These are phyloP conservation scores for Mucor saturninus DNA, from an alignment of 371 early-diverging fungal species.

Conservation along the genomic window DNA sequence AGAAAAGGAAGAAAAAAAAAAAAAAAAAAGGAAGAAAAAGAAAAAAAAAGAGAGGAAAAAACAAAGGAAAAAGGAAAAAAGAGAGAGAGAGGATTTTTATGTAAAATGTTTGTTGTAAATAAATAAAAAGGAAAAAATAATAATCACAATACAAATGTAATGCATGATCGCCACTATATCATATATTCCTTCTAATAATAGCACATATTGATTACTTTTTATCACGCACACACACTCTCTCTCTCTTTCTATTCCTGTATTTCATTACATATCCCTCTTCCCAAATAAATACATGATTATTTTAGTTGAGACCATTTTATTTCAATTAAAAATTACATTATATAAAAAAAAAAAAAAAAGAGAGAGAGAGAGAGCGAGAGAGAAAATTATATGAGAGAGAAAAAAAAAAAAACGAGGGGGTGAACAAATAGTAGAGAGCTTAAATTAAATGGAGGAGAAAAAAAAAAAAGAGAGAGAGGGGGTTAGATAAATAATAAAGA, in stretches of 20 bases:
- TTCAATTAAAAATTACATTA: not conserved
- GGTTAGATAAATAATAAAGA: not conserved
- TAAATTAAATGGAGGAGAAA: not conserved
- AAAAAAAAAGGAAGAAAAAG: constrained; percentile 23
- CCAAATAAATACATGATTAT: not conserved
- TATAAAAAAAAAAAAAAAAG: too few relatives aligned
- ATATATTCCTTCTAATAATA: constrained; percentile 5
- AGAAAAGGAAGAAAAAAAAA: constrained; percentile 20
- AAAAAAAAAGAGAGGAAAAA: constrained; percentile 8
- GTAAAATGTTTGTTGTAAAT: constrained; percentile 3
- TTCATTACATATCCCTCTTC: too few relatives aligned
- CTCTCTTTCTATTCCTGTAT: too few relatives aligned
- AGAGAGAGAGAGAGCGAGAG: too few relatives aligned
- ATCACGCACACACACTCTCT: too few relatives aligned
- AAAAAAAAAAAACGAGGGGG: not conserved
- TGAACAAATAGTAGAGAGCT: not conserved
- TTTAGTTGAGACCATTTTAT: constrained; percentile 5
- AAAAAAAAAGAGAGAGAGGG: not conserved
- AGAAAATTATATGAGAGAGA: too few relatives aligned
- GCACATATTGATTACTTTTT: not conserved
- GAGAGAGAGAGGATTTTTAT: not conserved
- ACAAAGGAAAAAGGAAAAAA: constrained; percentile 2
- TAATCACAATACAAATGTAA: constrained; percentile 2
- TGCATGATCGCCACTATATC: constrained; percentile 14
- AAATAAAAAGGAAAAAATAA: constrained; percentile 10